Base-by-base conservation (phyloP, 2,329 filamentous ascomycete species). In the Chrysoporthe cubensis region DNA sequence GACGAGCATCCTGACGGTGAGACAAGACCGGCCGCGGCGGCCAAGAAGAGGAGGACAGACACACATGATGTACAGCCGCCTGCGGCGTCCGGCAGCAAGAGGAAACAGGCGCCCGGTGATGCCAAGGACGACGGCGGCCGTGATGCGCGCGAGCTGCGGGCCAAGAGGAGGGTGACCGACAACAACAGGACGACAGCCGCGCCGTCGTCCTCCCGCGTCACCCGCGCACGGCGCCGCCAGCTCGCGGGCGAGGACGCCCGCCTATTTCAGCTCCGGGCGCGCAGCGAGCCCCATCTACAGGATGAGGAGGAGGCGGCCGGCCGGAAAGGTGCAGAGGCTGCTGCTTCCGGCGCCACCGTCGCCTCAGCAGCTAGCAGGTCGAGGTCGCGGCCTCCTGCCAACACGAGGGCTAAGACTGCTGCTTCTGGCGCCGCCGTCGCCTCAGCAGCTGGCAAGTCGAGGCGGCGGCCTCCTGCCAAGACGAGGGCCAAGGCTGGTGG, bases 201-300 rank as follows among this genome's bases (percentile, higher is more conserved):
- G 11, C 26, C 26, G 2, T 26, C 26, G 26, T 26, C 58, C 0
- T 14, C 46, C n/a, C 62, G 40, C 37, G n/a, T 57, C 50, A 64
- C 62, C 26, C 59, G 59, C 59, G 42, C 59, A 34, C 43, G 59
- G 59, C 59, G 59, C 59, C 59, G 59, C 18, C 59, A 50, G 59
- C 59, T 62, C 26, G 48, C 59, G 21, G 59, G 59, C 32, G 2
- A 34, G 43, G 44, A 62, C 59, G 43, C 59, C 26, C 59, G 37
- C 42, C 59, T 62, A 4, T 62, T 46, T n/a, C 59, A 62, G 59
- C 59, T 62, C 43, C 43, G 59, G 59, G n/a, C 48, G 21, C 43
- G 42, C 26, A 21, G 59, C 59, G 42, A 62, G 59, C 7, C 34
- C 43, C 42, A 62, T 21, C 42, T 50, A 42, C 59, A 62, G 46